A percentile compares a stretch with the other conserved stretches of the same genome.
These are phyloP conservation scores for Prinsepia uniflora DNA, from an alignment of 306 rosid genomes.

Conservation along the genomic window DNA sequence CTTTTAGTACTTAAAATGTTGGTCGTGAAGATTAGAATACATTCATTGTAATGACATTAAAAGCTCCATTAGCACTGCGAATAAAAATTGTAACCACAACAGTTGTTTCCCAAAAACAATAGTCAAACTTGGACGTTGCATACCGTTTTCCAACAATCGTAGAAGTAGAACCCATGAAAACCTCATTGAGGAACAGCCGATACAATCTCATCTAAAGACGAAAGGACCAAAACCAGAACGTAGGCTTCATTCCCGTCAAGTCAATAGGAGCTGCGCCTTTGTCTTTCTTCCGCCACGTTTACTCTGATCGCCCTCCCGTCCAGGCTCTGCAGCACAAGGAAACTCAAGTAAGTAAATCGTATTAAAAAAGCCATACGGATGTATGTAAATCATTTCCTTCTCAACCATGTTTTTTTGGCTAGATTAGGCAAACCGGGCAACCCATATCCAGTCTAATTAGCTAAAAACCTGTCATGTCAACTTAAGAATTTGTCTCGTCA, in stretches of 20 bases:
- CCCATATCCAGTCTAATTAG: neutral
- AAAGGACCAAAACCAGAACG: constrained; percentile 19
- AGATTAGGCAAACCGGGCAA: neutral
- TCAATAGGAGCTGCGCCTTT: constrained; percentile 64
- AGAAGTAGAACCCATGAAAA: constrained; percentile 15
- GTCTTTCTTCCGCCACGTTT: constrained; percentile 80
- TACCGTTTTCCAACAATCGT: constrained; percentile 19
- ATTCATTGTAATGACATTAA: neutral
- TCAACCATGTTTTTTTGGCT: neutral
- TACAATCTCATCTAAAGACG: constrained; percentile 32
- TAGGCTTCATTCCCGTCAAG: constrained; percentile 27
- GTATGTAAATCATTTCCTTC: neutral
- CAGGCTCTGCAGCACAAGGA: constrained; percentile 50
- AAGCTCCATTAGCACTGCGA: neutral
- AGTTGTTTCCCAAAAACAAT: constrained; percentile 14
- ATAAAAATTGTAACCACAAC: neutral
- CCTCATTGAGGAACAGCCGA: constrained; percentile 32
- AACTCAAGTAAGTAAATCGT: constrained; percentile 17
- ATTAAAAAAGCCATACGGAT: neutral
- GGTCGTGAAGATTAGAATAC: neutral
- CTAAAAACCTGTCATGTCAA: neutral
- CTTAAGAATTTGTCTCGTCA: neutral
- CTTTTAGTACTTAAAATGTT: neutral
- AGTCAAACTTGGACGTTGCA: constrained; percentile 5
- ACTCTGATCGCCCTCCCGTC: constrained; percentile 85